phyloP scores from a whole-genome alignment of 2,329 filamentous ascomycete species.

The Blastomyces emzantsi region DNA sequence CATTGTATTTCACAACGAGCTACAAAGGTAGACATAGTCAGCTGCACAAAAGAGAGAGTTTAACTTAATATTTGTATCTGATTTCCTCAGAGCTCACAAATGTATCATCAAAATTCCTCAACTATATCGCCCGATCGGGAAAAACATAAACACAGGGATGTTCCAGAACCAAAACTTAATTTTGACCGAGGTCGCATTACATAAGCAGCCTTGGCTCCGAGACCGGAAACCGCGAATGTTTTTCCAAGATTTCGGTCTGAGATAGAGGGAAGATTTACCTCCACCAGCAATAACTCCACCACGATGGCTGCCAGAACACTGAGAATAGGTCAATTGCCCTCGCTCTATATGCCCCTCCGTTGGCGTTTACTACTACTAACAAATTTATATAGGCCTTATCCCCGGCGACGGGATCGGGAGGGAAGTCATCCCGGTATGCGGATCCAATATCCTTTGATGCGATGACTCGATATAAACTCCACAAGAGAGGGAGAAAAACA shows the following conservation, averaged over 20 bases:
- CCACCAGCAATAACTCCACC: background rate
- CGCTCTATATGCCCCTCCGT: background rate
- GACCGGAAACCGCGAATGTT: background rate
- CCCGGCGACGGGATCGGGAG: conserved; percentile 97
- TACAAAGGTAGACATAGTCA: background rate
- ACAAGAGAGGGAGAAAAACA: no score
- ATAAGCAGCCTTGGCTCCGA: background rate
- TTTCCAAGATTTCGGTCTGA: background rate
- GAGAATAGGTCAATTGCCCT: conserved; percentile 52
- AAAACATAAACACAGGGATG: background rate
- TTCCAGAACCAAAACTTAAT: no score
- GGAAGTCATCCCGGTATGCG: conserved; percentile 77
- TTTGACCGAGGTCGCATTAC: background rate
- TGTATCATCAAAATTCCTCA: background rate
- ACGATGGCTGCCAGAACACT: conserved; percentile 56
- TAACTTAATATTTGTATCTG: background rate
- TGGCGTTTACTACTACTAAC: conserved; percentile 7
- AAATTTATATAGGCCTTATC: conserved; percentile 62
- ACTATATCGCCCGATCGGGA: background rate
- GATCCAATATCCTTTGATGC: conserved; percentile 7
- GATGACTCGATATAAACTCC: background rate
- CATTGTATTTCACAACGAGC: background rate
- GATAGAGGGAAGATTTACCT: no score
- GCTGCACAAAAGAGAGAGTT: background rate
- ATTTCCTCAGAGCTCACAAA: background rate